A percentile compares a stretch with the other conserved stretches of the same genome.
Conservation (phyloP, 2,329 filamentous ascomycete genomes). For the Monosporascus ibericus region DNA sequence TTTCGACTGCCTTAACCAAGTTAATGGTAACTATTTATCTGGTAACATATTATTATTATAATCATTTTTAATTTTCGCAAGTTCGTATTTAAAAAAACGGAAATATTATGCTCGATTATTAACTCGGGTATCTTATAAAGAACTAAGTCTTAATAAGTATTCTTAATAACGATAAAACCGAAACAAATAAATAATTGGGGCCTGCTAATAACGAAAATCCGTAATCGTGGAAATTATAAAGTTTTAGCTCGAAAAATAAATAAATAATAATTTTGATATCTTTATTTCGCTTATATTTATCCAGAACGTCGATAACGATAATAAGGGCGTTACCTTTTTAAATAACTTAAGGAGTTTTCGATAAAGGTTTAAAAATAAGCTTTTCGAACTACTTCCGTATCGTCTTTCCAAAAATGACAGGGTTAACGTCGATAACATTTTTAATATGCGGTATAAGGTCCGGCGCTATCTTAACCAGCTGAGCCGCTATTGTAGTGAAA, state of each 20-base stretch:
- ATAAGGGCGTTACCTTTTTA: not conserved
- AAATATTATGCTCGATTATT: conserved; percentile 31
- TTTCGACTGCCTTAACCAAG: no score
- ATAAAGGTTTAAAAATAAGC: conserved; percentile 31
- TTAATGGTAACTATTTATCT: no score
- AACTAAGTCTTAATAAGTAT: conserved; percentile 13
- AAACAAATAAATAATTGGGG: conserved; percentile 32
- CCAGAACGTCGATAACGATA: conserved; percentile 29
- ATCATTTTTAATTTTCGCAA: conserved; percentile 20
- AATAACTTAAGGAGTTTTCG: not conserved
- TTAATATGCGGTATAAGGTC: conserved; percentile 18
- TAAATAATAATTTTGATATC: conserved; percentile 23
- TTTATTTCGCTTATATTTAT: conserved; percentile 25
- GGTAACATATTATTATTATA: no score
- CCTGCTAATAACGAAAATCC: conserved; percentile 36
- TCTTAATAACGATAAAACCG: conserved; percentile 24
- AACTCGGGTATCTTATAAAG: conserved; percentile 28
- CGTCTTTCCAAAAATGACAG: no score
- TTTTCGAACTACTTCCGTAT: conserved; percentile 36
- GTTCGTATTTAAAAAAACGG: conserved; percentile 23
- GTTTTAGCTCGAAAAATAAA: conserved; percentile 15
- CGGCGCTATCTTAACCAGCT: conserved; percentile 24
- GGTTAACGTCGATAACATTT: conserved; percentile 26
- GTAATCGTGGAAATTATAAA: conserved; percentile 15
- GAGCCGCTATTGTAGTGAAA: conserved; percentile 31